phyloP scores from a whole-genome alignment of 208 protist species.

The Trypanosoma melophagium region DNA sequence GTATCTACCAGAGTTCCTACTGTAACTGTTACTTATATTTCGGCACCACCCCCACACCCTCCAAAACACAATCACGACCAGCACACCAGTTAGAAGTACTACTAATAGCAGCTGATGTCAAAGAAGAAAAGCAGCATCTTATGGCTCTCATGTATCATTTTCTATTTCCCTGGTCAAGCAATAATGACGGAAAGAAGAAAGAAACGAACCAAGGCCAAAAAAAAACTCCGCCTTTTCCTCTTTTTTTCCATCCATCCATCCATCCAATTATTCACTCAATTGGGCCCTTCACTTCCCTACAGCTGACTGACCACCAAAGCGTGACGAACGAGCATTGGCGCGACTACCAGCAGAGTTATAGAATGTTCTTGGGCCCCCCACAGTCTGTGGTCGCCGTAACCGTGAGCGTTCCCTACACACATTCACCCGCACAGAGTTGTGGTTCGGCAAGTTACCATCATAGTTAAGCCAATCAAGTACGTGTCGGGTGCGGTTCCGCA shows the following conservation, averaged over 20 bases:
- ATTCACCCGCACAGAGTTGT: conserved; percentile 75
- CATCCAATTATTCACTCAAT: conserved; percentile 4
- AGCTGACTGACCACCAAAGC: conserved; percentile 51
- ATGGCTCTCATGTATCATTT: too few relatives aligned
- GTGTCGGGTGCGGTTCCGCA: conserved; percentile 67
- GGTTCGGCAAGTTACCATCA: conserved; percentile 81
- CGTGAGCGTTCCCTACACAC: conserved; percentile 65
- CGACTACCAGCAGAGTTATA: conserved; percentile 84
- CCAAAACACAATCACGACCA: too few relatives aligned
- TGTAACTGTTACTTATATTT: too few relatives aligned
- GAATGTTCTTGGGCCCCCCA: conserved; percentile 60
- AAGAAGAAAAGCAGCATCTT: too few relatives aligned
- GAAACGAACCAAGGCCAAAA: conserved; percentile 18
- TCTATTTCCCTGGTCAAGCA: not conserved
- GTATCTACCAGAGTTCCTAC: too few relatives aligned
- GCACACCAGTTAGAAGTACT: too few relatives aligned
- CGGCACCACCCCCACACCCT: too few relatives aligned
- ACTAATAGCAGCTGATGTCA: too few relatives aligned
- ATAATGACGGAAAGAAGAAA: conserved; percentile 15
- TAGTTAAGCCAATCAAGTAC: conserved; percentile 86
- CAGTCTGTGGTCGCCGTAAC: conserved; percentile 55
- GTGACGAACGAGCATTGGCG: conserved; percentile 69
- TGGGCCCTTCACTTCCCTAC: conserved; percentile 10
- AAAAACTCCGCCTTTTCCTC: not conserved
- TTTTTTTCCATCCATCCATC: too few relatives aligned